Percentiles rank a stretch among this genome's conserved stretches.
Conservation (phyloP, 2,329 filamentous ascomycete genomes). For the Exophiala sp. region DNA sequence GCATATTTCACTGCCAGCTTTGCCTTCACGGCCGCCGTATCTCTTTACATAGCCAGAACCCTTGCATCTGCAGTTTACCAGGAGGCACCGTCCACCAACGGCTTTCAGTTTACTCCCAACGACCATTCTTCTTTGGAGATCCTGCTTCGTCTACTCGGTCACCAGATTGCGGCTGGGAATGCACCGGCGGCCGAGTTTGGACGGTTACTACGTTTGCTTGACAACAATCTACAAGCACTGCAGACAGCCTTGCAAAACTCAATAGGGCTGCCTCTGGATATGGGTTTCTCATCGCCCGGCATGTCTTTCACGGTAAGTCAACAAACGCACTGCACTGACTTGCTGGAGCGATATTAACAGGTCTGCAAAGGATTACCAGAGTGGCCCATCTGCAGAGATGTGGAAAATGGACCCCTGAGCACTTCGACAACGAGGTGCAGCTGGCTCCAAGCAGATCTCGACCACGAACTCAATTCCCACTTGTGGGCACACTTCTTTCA, state of each 20-base stretch:
- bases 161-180: background rate
- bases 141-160: background rate
- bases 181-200: background rate
- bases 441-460: background rate
- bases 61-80: background rate
- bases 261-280: background rate
- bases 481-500: too few relatives aligned
- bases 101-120: background rate
- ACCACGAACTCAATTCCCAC: too few relatives aligned
- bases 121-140: background rate
- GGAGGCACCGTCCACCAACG: background rate
- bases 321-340: background rate
- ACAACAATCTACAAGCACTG: background rate
- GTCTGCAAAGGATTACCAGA: background rate
- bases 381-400: background rate
- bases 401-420: background rate
- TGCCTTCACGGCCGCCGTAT: conserved; percentile 15
- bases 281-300: background rate
- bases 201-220: background rate
- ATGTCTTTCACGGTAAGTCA: background rate
- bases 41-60: conserved; percentile 7
- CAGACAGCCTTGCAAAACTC: background rate
- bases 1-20: conserved; percentile 18
- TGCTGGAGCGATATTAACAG: background rate
- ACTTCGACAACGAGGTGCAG: background rate